Base-by-base conservation (phyloP, 164 flowering plant genomes). In the Kingdonia uniflora region DNA sequence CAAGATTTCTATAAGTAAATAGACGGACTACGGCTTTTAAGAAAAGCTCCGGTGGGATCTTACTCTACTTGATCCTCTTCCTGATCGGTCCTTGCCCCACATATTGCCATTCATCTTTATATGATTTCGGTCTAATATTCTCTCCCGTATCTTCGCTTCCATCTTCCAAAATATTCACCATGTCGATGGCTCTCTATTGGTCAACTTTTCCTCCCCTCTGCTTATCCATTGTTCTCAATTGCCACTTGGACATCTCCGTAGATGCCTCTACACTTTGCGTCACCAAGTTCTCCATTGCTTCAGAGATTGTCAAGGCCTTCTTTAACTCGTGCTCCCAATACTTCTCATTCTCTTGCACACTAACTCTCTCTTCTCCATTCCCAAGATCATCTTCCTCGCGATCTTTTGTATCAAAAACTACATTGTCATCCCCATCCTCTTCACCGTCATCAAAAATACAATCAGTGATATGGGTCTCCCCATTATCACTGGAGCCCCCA, bases 11-110 rank as follows among this genome's bases (percentile, higher is more conserved):
- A 62, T 88, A 92, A 19, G 84, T 82, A 42, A 92, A 92, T 1
- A 94, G 98, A 41, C 96, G 76, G 13, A 92, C 88, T 0, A 92
- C 96, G 8, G 89, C 90, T 42, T 78, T 55, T 61, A 88, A 42
- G 55, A 88, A 92, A 57, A 80, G 64, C 52, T 71, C 96, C 0
- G 96, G 96, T 3, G 98, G 98, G 33, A 82, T 68, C 60, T 57
- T 84, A 52, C 92, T 78, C 76, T 74, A 87, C 69, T 72, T 80
- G 4, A 78, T 53, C 73, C 61, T 89, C 73, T 63, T 76, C 71
- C 65, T 79, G 2, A 13, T 20, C 15, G 73, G 80, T 24, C 96
- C 95, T 35, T 54, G 48, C 6, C 90, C 88, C 1, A 65, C 69
- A 19, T 19, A 22, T 58, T 71, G 68, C 97, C 95, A 85, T 29